Conservation (phyloP, 2,329 filamentous ascomycete species). For the Coniochaeta sp. region DNA sequence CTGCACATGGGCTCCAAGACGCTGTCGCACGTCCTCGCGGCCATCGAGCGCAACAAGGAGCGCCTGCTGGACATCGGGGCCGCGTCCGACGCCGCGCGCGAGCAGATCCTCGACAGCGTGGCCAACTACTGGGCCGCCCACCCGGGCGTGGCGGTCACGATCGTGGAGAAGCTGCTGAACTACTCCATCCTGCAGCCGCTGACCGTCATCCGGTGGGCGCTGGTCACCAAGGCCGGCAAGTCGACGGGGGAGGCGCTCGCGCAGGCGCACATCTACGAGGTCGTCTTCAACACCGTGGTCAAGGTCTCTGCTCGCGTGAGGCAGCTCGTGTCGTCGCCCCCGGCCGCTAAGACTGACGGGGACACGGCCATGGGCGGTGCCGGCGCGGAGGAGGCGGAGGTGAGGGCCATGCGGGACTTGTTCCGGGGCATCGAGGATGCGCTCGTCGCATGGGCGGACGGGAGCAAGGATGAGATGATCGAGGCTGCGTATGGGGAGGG, state of each 20-base stretch:
- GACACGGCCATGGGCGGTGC: slow-evolving; percentile 17
- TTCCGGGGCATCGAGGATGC: slow-evolving; percentile 77
- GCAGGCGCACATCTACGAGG: slow-evolving; percentile 75
- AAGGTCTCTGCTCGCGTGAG: slow-evolving; percentile 85
- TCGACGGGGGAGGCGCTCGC: slow-evolving; percentile 58
- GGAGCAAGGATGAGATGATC: slow-evolving; percentile 67
- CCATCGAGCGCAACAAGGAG: slow-evolving; percentile 90
- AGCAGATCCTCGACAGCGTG: slow-evolving; percentile 84
- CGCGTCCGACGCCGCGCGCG: slow-evolving; percentile 65
- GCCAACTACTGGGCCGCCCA: slow-evolving; percentile 92
- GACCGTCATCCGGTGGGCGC: slow-evolving; percentile 83
- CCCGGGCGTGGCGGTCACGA: slow-evolving; percentile 83
- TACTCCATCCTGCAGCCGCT: slow-evolving; percentile 87
- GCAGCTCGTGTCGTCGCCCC: slow-evolving; percentile 55
- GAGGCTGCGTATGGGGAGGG: slow-evolving; percentile 44
- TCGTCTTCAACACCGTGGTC: slow-evolving; percentile 78
- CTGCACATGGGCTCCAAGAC: slow-evolving; percentile 94
- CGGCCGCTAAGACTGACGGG: slow-evolving; percentile 35
- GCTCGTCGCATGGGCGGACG: slow-evolving; percentile 62
- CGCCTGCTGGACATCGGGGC: slow-evolving; percentile 73
- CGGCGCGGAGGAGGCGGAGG: slow-evolving; percentile 39
- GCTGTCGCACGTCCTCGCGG: slow-evolving; percentile 88
- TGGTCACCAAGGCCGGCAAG: slow-evolving; percentile 48
- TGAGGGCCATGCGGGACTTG: slow-evolving; percentile 66
- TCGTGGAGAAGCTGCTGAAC: slow-evolving; percentile 94